A percentile compares a stretch with the other conserved stretches of the same genome.
These are phyloP conservation scores for Stephania japonica DNA, from an alignment of 164 flowering plant species.

Conservation along the genomic window DNA sequence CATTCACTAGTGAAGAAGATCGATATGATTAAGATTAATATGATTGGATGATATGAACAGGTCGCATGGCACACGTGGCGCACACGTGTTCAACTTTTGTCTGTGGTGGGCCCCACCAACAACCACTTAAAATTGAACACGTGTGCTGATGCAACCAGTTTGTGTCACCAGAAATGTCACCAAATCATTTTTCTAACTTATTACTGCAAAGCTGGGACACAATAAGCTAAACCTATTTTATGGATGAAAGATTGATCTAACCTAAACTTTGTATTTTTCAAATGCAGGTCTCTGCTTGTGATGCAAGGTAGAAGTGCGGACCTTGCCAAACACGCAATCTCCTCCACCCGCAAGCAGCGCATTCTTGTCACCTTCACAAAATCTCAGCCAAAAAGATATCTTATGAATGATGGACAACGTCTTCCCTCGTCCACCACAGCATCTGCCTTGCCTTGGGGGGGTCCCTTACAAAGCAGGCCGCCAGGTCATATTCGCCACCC, in stretches of 20 bases:
- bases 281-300: conserved; percentile 58
- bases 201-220: neutral
- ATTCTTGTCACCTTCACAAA: conserved; percentile 65
- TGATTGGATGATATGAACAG: too few relatives aligned
- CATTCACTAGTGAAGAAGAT: too few relatives aligned
- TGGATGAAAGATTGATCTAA: neutral
- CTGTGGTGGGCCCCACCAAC: too few relatives aligned
- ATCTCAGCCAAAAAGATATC: conserved; percentile 45
- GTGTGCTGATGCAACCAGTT: too few relatives aligned
- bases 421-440: conserved; percentile 25
- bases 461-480: conserved; percentile 43
- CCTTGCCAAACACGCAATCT: conserved; percentile 63
- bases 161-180: too few relatives aligned
- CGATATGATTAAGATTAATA: too few relatives aligned
- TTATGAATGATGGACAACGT: conserved; percentile 27
- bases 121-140: too few relatives aligned
- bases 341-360: conserved; percentile 60
- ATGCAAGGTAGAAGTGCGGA: conserved; percentile 81
- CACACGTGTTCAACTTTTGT: neutral
- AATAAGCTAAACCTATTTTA: neutral
- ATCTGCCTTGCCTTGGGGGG: conserved; percentile 59
- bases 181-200: too few relatives aligned
- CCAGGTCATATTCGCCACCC: conserved; percentile 47
- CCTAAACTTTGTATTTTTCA: conserved; percentile 1
- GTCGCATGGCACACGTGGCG: too few relatives aligned